Evolutionary conservation across 805 yeast genomes (phyloP).

Genomic region (Lachancea thermotolerans): DNA sequence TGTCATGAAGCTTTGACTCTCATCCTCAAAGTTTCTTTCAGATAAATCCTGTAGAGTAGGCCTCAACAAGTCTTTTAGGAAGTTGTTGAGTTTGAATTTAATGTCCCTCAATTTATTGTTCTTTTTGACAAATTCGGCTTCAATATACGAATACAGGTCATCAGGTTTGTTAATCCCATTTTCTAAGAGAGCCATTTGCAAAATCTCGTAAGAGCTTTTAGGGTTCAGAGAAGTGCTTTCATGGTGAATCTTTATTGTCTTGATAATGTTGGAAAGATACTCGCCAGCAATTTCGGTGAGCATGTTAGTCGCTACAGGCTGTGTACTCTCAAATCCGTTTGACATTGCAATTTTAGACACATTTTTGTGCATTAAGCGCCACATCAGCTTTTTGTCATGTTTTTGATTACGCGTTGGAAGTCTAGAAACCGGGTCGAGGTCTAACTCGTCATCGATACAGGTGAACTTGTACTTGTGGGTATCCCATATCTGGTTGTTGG

Average conservation of each 20-base stretch:
- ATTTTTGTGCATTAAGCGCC: conserved; percentile 57
- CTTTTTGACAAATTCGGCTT: conserved; percentile 65
- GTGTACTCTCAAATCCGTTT: conserved; percentile 82
- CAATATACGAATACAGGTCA: conserved; percentile 63
- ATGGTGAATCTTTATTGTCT: conserved; percentile 59
- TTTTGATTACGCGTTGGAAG: conserved; percentile 58
- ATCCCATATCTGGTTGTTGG: conserved; percentile 15
- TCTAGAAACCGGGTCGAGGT: conserved; percentile 78
- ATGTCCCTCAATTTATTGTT: conserved; percentile 63
- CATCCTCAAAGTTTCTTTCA: conserved; percentile 78
- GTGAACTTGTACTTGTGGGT: conserved; percentile 31
- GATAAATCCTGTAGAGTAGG: conserved; percentile 69
- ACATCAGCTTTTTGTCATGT: conserved; percentile 53
- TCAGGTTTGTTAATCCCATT: conserved; percentile 82
- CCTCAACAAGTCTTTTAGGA: conserved; percentile 72
- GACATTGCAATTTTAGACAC: conserved; percentile 82
- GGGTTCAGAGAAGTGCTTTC: conserved; percentile 48
- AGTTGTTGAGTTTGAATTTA: conserved; percentile 55
- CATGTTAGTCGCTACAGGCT: conserved; percentile 68
- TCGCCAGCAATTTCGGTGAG: conserved; percentile 79
- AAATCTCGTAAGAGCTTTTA: conserved; percentile 35
- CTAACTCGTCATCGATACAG: conserved; percentile 51
- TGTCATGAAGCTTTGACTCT: conserved; percentile 86
- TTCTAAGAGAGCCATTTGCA: conserved; percentile 63
- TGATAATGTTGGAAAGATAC: conserved; percentile 67